Evolutionary conservation across 1,284 basidiomycete species (phyloP).

Genomic region (Ceratobasidium sp.): DNA sequence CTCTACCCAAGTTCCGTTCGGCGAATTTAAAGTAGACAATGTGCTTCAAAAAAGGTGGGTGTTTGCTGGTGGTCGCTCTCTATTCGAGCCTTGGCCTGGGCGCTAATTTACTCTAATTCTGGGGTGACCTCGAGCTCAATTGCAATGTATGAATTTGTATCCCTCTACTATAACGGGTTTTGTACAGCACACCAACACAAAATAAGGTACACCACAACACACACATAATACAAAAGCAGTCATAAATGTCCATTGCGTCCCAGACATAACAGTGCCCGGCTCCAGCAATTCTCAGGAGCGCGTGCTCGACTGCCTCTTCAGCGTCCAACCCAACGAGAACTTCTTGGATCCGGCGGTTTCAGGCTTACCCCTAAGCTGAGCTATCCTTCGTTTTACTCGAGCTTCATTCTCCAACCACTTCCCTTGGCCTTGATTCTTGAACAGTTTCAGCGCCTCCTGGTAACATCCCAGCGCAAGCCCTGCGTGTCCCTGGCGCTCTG

Average conservation of each 20-base stretch:
- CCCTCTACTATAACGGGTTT: too few species aligned
- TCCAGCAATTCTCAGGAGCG: too few species aligned
- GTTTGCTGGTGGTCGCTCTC: too few species aligned
- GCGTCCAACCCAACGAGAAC: not conserved
- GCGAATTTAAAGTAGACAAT: not conserved
- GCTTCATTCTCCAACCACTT: slow-evolving; percentile 17
- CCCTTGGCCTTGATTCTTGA: slow-evolving; percentile 9
- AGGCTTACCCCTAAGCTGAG: not conserved
- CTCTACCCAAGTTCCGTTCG: not conserved
- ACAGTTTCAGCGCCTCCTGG: slow-evolving; percentile 11
- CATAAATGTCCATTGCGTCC: too few species aligned
- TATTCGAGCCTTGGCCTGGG: not conserved
- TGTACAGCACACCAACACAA: too few species aligned
- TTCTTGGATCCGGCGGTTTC: not conserved
- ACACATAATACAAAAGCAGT: too few species aligned
- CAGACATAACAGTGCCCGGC: too few species aligned
- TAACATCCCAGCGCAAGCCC: slow-evolving; percentile 17
- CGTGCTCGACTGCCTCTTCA: not conserved
- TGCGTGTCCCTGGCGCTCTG: not conserved
- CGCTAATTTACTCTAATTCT: too few species aligned
- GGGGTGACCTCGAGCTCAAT: too few species aligned
- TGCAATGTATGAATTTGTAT: too few species aligned
- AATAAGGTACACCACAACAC: too few species aligned
- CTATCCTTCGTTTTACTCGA: slow-evolving; percentile 8
- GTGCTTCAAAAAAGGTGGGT: too few species aligned